Percentiles rank a stretch among this genome's conserved stretches.
These are phyloP conservation scores for Pleurotus tuoliensis DNA, from an alignment of 768 basidiomycete species.

Conservation along the genomic window DNA sequence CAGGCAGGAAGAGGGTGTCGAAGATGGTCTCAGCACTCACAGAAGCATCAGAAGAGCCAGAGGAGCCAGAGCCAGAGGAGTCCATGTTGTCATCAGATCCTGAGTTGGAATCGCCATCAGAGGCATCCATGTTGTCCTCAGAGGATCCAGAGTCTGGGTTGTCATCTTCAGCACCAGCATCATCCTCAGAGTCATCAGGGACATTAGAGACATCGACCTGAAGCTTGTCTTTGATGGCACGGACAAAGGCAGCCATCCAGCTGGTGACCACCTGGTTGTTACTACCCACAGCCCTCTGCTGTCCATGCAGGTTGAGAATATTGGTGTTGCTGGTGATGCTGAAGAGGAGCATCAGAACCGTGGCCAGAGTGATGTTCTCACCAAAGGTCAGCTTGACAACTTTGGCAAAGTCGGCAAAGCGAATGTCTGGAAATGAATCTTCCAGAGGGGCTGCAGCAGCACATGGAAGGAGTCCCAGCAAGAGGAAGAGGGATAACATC, in stretches of 20 bases:
- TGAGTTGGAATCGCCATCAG: not conserved
- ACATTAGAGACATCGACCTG: not conserved
- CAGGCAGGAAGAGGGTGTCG: no score
- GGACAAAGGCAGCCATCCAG: not conserved
- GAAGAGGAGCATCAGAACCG: not conserved
- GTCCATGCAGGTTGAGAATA: conserved; percentile 2
- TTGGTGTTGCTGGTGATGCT: not conserved
- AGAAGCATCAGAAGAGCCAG: no score
- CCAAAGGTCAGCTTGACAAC: no score
- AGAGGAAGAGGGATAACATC: no score
- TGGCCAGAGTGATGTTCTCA: no score
- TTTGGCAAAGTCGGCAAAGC: no score
- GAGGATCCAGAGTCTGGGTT: not conserved
- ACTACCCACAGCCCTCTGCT: not conserved
- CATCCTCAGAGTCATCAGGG: not conserved
- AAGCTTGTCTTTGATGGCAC: not conserved
- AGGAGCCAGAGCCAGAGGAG: not conserved
- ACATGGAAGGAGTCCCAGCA: no score
- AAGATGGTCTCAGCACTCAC: no score
- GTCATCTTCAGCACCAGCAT: no score
- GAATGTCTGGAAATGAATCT: no score
- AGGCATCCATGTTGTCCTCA: not conserved
- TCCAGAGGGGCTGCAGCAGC: no score
- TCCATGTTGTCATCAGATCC: not conserved
- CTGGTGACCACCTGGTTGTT: not conserved